These are phyloP conservation scores for Gillenia trifoliata DNA, from an alignment of 306 rosid species.

Conservation along the genomic window DNA sequence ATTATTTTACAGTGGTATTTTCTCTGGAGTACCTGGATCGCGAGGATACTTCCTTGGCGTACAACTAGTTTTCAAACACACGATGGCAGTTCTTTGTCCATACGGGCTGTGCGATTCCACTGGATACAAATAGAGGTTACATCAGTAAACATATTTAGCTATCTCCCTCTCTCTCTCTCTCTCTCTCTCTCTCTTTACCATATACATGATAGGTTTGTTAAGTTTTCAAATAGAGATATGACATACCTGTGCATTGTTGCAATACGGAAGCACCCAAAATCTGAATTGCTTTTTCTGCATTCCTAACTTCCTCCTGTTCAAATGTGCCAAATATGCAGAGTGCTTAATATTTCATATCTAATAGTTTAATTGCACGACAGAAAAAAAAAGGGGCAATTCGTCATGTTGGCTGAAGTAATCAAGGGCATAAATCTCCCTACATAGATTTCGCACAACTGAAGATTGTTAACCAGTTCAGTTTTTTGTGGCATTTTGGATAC, in stretches of 20 bases:
- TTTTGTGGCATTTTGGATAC: background rate
- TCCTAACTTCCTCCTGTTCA: slow-evolving; percentile 66
- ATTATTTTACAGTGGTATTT: slow-evolving; percentile 55
- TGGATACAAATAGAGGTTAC: slow-evolving; percentile 20
- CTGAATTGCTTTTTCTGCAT: slow-evolving; percentile 74
- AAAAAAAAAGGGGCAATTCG: background rate
- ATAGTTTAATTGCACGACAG: background rate
- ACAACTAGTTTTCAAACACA: slow-evolving; percentile 56
- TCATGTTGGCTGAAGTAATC: background rate
- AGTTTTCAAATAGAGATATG: background rate
- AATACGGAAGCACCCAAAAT: slow-evolving; percentile 72
- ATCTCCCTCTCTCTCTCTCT: too few relatives aligned
- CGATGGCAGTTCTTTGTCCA: slow-evolving; percentile 78
- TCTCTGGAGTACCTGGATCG: slow-evolving; percentile 75
- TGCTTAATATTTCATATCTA: slow-evolving; percentile 5
- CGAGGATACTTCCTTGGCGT: slow-evolving; percentile 82
- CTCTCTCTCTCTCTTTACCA: background rate
- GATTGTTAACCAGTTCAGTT: background rate
- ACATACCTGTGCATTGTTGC: slow-evolving; percentile 64
- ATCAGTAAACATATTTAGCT: background rate
- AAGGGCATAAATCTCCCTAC: background rate
- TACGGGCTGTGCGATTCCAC: slow-evolving; percentile 81
- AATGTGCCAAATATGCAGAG: slow-evolving; percentile 13
- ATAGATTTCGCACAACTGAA: background rate
- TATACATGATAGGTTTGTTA: background rate